Evolutionary conservation across 1,139 yeast genomes (phyloP), one percentile per base, ranked within the genome.

Genomic region (Nakaseomyces bracarensis): DNA sequence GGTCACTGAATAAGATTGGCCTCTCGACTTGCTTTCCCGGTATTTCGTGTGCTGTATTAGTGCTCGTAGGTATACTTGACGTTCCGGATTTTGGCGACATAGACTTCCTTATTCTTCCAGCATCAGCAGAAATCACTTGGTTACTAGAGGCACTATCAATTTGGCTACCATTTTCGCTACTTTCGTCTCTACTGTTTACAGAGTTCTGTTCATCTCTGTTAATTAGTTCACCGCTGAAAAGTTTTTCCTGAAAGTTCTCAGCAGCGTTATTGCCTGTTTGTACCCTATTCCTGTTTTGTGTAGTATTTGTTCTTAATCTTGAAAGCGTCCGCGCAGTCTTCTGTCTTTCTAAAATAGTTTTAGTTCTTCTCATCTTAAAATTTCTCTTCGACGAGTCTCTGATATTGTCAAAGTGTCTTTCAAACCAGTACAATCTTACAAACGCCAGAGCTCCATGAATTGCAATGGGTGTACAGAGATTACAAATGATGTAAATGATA

Each of bases 361-460:
- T 84, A 0, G 84, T 74, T 45, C 94, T 70, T 54, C 96, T 74
- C 84, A 85, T 80, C 57, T 77, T 74, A 58, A 78, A 82, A 57
- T 87, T 82, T 49, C 75, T 60, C 56, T 82, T 83, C 16, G 95
- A 84, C 43, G 73, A 72, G 45, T 72, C 77, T 50, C 81, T 81
- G 56, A 93, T 89, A 51, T 81, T 77, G 58, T 85, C 91, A 61
- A 93, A 87, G 53, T 82, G 75, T 49, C 87, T 74, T 58, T 89
- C 96, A 63, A 85, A 91, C 83, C 95, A 84, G 59, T 83, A 85
- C 38, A 91, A 67, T 41, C 97, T 71, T n/a, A 89, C 69, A 51
- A 86, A 78, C 15, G 86, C 78, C 34, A 91, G 67, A 1, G 79
- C 73, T 1, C 95, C 79, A 61, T 91, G 95, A 46, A 93, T 86